Base-by-base conservation (phyloP, 306 rosid species). In the Rosa multiflora region DNA sequence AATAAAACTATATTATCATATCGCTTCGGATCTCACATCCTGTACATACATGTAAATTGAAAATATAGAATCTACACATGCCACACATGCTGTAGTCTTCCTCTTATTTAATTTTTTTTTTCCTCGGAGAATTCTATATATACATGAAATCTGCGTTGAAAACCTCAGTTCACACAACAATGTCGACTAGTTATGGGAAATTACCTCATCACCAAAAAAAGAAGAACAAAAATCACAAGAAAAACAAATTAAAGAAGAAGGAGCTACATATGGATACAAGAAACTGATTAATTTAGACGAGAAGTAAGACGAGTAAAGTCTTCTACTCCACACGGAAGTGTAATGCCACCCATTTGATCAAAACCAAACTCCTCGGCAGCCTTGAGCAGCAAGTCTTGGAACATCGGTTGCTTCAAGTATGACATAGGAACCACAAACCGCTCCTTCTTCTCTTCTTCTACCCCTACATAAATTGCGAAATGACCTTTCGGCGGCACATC, bases 221-320 rank as follows among this genome's bases (percentile, higher is more conserved):
- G 56, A 51, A 52, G n/a, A 52, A 15, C 58, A 52, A 51, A 14
- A 51, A 51, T 8, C n/a, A 7, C 8, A 56, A 56, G 21, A 9
- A 10, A 21, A 55, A 20, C 10, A 13, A 15, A 51, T 29, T 29
- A 29, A 10, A 59, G 37, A 59, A 59, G 13, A 21, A 58, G 64
- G 64, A 21, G 64, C 35, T 21, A 21, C 35, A 21, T 58, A 21
- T 58, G 21, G 64, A 58, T 58, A 58, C 63, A 10, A 61, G 67
- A 12, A 8, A 76, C 0, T 0, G 39, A 20, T 9, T 23, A 44
- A 51, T 61, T 70, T 6, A 84, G 62, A 58, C 70, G 67, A 73
- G 86, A 89, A 62, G 82, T 77, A 70, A 87, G 73, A 81, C 13
- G 37, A 52, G 73, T 39, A 29, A 81, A 81, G 40, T 75, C 66